Evolutionary conservation across 345 rosid species (phyloP).

Genomic region (Lenwebbia sp.): DNA sequence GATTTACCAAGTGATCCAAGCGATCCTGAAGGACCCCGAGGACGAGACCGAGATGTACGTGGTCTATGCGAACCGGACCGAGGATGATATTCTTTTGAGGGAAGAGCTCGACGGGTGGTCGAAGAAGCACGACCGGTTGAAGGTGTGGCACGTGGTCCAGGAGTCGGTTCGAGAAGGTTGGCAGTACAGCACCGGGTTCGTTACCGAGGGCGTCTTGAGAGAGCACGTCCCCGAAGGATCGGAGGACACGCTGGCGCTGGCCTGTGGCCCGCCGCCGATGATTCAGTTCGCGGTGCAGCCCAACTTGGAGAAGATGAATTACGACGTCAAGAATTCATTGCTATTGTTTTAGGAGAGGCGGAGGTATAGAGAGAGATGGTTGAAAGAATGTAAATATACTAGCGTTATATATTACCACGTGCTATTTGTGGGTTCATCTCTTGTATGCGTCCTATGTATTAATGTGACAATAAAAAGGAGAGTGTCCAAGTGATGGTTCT

Average conservation of each 20-base stretch:
- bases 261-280: constrained; percentile 98
- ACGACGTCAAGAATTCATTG: constrained; percentile 51
- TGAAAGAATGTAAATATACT: neutral
- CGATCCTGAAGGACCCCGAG: constrained; percentile 63
- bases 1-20: constrained; percentile 68
- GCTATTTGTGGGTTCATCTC: neutral
- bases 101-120: constrained; percentile 90
- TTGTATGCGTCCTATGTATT: neutral
- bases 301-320: constrained; percentile 85
- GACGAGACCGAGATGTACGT: constrained; percentile 73
- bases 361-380: neutral
- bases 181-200: constrained; percentile 61
- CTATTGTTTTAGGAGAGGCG: constrained; percentile 38
- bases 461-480: neutral
- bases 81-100: constrained; percentile 67
- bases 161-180: constrained; percentile 56
- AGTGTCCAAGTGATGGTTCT: neutral
- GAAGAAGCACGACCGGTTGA: constrained; percentile 38
- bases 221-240: constrained; percentile 60
- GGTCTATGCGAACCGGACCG: constrained; percentile 84
- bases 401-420: neutral
- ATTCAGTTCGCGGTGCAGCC: constrained; percentile 90
- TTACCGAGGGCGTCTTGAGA: constrained; percentile 56
- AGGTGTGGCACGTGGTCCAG: constrained; percentile 83
- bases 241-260: constrained; percentile 47